These are phyloP conservation scores for Lathyrus sativus DNA, from an alignment of 306 rosid species.

Conservation along the genomic window DNA sequence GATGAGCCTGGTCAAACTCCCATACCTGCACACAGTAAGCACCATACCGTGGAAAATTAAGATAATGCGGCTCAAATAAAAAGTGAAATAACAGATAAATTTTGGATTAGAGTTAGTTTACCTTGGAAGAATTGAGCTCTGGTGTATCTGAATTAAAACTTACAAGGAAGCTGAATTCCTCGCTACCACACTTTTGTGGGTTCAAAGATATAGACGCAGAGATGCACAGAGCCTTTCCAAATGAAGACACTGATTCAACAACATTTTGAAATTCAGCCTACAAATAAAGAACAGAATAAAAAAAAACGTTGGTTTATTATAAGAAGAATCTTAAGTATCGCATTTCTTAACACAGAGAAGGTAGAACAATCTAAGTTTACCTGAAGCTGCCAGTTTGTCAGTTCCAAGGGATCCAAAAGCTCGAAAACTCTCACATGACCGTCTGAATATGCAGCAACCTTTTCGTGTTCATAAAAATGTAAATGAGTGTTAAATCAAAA, in stretches of 20 bases:
- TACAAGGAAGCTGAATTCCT: slow-evolving; percentile 69
- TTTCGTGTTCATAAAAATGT: slow-evolving; percentile 27
- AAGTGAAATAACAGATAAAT: slow-evolving; percentile 22
- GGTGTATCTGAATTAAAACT: slow-evolving; percentile 75
- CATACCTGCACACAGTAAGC: slow-evolving; percentile 57
- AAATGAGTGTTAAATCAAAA: slow-evolving; percentile 19
- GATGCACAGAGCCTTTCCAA: slow-evolving; percentile 67
- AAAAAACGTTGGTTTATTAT: neutral
- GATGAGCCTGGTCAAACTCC: slow-evolving; percentile 97
- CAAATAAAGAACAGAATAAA: slow-evolving; percentile 27
- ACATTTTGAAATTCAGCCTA: slow-evolving; percentile 97
- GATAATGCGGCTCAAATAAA: slow-evolving; percentile 29
- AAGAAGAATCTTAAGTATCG: slow-evolving; percentile 14
- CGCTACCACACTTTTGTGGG: slow-evolving; percentile 62
- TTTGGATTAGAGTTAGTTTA: slow-evolving; percentile 33
- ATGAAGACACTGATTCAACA: slow-evolving; percentile 70
- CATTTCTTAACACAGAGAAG: slow-evolving; percentile 6
- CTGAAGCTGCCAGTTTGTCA: slow-evolving; percentile 93
- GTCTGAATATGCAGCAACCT: slow-evolving; percentile 83
- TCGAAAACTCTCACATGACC: slow-evolving; percentile 73
- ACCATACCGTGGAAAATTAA: slow-evolving; percentile 3
- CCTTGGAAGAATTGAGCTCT: slow-evolving; percentile 90
- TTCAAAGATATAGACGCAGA: slow-evolving; percentile 91
- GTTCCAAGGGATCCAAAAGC: slow-evolving; percentile 77
- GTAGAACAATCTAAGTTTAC: slow-evolving; percentile 45